Percentiles rank a stretch among this genome's conserved stretches.
phyloP scores from a whole-genome alignment of 1,284 basidiomycete species.

The Phlebopus sp. region DNA sequence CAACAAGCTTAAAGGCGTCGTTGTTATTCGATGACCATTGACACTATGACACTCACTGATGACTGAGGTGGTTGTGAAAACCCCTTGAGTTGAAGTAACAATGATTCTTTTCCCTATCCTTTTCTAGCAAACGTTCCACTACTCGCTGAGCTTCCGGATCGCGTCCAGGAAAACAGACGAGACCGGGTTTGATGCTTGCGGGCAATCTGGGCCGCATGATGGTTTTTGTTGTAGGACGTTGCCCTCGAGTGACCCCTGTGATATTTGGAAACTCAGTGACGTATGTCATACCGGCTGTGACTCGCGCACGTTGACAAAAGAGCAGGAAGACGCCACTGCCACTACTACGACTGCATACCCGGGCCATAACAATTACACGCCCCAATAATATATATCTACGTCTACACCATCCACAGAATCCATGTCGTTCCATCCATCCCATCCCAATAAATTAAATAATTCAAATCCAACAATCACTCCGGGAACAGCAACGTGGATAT shows the following conservation, averaged over 20 bases:
- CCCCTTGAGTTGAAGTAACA: constrained; percentile 50
- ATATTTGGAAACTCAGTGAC: no score
- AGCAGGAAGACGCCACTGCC: no score
- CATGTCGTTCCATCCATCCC: neutral
- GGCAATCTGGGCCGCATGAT: constrained; percentile 16
- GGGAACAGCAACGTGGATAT: constrained; percentile 18
- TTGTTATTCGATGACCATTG: neutral
- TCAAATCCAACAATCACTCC: neutral
- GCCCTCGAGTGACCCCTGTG: no score
- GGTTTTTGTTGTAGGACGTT: neutral
- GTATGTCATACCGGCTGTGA: no score
- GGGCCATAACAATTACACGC: neutral
- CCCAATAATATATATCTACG: neutral
- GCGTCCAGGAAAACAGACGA: constrained; percentile 49
- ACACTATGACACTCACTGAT: constrained; percentile 40
- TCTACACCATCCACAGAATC: neutral
- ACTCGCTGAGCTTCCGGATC: constrained; percentile 45
- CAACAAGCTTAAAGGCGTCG: constrained; percentile 41
- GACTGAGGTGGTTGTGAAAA: constrained; percentile 66
- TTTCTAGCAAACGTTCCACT: constrained; percentile 47
- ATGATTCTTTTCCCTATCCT: constrained; percentile 57
- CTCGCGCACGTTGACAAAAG: no score
- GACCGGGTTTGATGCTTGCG: constrained; percentile 36
- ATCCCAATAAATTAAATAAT: neutral
- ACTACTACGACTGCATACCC: no score